A percentile compares a stretch with the other conserved stretches of the same genome.
Evolutionary conservation across 176 grass and related monocot genomes (phyloP).

Genomic region (Pontederia crassipes): DNA sequence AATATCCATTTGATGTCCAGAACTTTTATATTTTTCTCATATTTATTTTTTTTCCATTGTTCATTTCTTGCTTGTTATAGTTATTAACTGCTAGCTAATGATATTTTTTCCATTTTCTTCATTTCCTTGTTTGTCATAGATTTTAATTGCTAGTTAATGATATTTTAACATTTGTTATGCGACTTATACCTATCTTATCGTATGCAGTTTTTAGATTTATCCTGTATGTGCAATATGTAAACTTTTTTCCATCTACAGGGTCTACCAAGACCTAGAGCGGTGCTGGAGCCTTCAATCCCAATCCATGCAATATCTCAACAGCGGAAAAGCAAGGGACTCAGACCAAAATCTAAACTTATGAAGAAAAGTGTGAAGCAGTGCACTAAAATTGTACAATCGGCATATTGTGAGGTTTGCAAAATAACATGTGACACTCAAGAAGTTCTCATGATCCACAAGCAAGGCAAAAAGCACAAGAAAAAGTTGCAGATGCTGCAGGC

Average conservation of each 20-base stretch:
- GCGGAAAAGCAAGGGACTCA: conserved; percentile 29
- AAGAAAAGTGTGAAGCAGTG: conserved; percentile 27
- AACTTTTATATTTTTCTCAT: too few relatives aligned
- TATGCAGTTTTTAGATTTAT: too few relatives aligned
- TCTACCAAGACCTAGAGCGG: background rate
- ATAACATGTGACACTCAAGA: conserved; percentile 50
- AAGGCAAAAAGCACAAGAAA: conserved; percentile 75
- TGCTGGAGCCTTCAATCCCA: background rate
- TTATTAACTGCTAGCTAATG: too few relatives aligned
- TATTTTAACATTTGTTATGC: too few relatives aligned
- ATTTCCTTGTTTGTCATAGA: too few relatives aligned
- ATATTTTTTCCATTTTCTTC: too few relatives aligned
- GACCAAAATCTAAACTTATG: conserved; percentile 18
- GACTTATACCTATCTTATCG: too few relatives aligned
- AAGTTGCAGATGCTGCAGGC: conserved; percentile 66
- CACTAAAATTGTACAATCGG: conserved; percentile 33
- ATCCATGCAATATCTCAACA: conserved; percentile 18
- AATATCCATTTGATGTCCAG: too few relatives aligned
- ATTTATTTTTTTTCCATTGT: too few relatives aligned
- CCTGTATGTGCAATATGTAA: too few relatives aligned
- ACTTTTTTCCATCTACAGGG: background rate
- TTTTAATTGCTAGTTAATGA: too few relatives aligned
- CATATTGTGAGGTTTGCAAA: conserved; percentile 63
- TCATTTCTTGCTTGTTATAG: too few relatives aligned
- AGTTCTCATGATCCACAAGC: conserved; percentile 48